A percentile compares a stretch with the other conserved stretches of the same genome.
Evolutionary conservation across 2,329 filamentous ascomycete genomes (phyloP).

Genomic region (Stachybotrys echinatus): DNA sequence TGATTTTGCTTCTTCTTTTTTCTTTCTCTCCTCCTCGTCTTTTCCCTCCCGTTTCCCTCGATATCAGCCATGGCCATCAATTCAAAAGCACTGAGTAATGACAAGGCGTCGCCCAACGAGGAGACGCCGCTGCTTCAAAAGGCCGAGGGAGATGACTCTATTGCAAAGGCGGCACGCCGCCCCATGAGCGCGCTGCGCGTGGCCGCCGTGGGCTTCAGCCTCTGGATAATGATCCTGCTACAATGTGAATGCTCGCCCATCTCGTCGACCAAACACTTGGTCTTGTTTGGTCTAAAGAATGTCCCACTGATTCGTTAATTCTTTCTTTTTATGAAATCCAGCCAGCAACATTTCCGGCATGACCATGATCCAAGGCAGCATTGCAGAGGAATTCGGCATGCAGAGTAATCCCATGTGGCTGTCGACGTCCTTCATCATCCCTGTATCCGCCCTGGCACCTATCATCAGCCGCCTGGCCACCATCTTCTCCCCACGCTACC

Average conservation of each 20-base stretch:
- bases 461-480: conserved; percentile 66
- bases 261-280: no score
- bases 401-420: conserved; percentile 76
- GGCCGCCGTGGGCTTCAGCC: neutral
- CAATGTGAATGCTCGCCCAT: neutral
- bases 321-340: no score
- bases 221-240: conserved; percentile 1
- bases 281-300: neutral
- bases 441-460: conserved; percentile 59
- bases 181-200: neutral
- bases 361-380: conserved; percentile 72
- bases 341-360: conserved; percentile 73
- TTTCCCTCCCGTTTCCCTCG: no score
- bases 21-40: no score
- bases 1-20: no score
- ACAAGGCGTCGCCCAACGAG: neutral
- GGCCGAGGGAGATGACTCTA: neutral
- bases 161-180: neutral
- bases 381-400: conserved; percentile 69
- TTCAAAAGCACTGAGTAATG: neutral
- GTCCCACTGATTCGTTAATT: neutral
- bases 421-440: conserved; percentile 66
- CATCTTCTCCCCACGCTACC: conserved; percentile 65
- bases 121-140: neutral
- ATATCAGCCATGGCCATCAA: no score